Evolutionary conservation across 352 stramenopile species (phyloP).

Genomic region (Phytophthora syringae): DNA sequence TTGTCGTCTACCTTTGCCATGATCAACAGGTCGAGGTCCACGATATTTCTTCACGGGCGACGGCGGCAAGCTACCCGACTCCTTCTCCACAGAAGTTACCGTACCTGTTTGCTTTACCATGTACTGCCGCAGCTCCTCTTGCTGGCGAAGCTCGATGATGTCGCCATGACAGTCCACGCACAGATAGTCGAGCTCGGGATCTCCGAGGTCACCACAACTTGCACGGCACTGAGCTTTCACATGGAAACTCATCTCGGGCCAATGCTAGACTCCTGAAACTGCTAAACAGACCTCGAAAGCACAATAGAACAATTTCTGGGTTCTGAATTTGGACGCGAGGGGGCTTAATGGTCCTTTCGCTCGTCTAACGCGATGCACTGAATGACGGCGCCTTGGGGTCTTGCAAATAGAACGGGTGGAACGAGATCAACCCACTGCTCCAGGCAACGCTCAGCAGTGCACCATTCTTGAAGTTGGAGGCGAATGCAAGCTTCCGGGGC

Average conservation of each 20-base stretch:
- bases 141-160: slow-evolving; percentile 47
- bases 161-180: slow-evolving; percentile 76
- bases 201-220: slow-evolving; percentile 64
- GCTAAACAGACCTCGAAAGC: slow-evolving; percentile 5
- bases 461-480: slow-evolving; percentile 71
- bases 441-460: slow-evolving; percentile 75
- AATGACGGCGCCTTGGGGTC: slow-evolving; percentile 33
- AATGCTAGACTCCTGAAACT: slow-evolving; percentile 10
- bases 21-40: slow-evolving; percentile 53
- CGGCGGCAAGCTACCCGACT: slow-evolving; percentile 2
- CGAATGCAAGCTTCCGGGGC: slow-evolving; percentile 65
- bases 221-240: slow-evolving; percentile 55
- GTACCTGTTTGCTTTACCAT: slow-evolving; percentile 15
- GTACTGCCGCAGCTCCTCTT: slow-evolving; percentile 51
- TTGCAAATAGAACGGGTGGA: slow-evolving; percentile 83
- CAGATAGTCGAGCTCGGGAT: slow-evolving; percentile 64
- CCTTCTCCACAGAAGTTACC: background rate
- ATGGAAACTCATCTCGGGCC: slow-evolving; percentile 50
- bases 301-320: slow-evolving; percentile 2
- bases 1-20: slow-evolving; percentile 44
- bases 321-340: slow-evolving; percentile 23
- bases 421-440: slow-evolving; percentile 81
- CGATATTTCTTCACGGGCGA: slow-evolving; percentile 35
- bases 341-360: slow-evolving; percentile 10
- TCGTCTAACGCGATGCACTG: slow-evolving; percentile 1